These are phyloP conservation scores for Phytopythium chamaehyphon DNA, from an alignment of 352 stramenopile genomes.

Conservation along the genomic window DNA sequence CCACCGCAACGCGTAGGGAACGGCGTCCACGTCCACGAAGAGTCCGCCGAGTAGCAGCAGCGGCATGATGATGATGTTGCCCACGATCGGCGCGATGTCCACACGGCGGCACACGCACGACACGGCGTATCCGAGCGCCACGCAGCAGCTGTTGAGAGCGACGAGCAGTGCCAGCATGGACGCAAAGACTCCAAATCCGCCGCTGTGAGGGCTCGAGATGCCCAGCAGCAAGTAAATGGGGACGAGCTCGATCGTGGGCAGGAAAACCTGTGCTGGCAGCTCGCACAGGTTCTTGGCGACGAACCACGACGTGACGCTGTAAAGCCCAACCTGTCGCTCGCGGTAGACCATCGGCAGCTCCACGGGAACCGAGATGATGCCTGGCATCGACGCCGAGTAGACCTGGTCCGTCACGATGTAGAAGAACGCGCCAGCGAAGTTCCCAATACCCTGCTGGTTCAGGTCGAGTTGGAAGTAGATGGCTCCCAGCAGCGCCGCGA, in stretches of 20 bases:
- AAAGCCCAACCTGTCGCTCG: slow-evolving; percentile 44
- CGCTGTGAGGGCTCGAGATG: slow-evolving; percentile 12
- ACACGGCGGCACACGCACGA: slow-evolving; percentile 31
- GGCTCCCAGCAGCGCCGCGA: slow-evolving; percentile 32
- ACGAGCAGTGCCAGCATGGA: slow-evolving; percentile 24
- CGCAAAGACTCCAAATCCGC: slow-evolving; percentile 23
- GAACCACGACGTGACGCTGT: slow-evolving; percentile 42
- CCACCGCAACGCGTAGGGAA: slow-evolving; percentile 34
- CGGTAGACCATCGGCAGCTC: slow-evolving; percentile 48
- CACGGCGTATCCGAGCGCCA: slow-evolving; percentile 39
- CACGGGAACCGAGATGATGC: slow-evolving; percentile 39
- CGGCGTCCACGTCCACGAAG: slow-evolving; percentile 33
- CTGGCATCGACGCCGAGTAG: slow-evolving; percentile 33
- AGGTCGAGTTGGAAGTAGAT: slow-evolving; percentile 50
- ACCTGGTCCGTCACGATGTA: slow-evolving; percentile 50
- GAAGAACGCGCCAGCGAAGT: slow-evolving; percentile 51
- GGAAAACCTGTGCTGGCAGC: slow-evolving; percentile 35
- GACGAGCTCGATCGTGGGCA: slow-evolving; percentile 39
- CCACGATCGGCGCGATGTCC: slow-evolving; percentile 41
- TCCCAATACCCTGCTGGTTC: slow-evolving; percentile 40
- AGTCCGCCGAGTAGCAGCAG: slow-evolving; percentile 42
- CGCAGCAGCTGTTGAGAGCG: slow-evolving; percentile 26
- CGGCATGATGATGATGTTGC: slow-evolving; percentile 40
- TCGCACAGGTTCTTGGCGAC: slow-evolving; percentile 56
- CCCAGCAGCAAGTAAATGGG: slow-evolving; percentile 47